Evolutionary conservation across 2,329 filamentous ascomycete genomes (phyloP), one percentile per base, ranked within the genome.

Genomic region (Beauveria asiatica): DNA sequence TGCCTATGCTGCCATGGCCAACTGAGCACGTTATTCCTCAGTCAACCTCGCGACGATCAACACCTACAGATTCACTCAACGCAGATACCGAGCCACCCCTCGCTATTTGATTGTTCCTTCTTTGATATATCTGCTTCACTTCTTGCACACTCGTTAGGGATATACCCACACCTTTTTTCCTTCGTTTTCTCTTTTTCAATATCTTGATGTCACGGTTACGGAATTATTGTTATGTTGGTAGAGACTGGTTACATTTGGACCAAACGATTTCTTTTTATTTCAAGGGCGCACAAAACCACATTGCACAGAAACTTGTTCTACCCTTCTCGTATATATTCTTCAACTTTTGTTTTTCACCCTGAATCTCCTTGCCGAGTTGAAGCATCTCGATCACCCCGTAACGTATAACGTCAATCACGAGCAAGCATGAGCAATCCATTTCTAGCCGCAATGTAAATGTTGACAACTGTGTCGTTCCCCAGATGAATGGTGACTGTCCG

Each of bases 1-100:
- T 65, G 75, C 75, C 60, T 84, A 80, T 65, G 81, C 80, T 65
- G 75, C 74, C 39, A 63, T 70, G 9, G 48, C 39, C 54, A 62
- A 67, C 23, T 60, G 57, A 61, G 54, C 55, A 49, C 37, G n/a
- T 44, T 49, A n/a, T 55, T 59, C 41, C 30, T n/a, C 57, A 59
- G 16, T 55, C 50, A 48, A 45, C 37, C 45, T 70, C 69, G 59
- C 57, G 58, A 33, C 33, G 51, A 21, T 59, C 51, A 53, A 64
- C 45, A 27, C 42, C 39, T 41, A 16, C 19, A 42, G 33, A 54
- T 51, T 48, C 44, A 50, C 51, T 25, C 50, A 60, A 54, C 59
- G 33, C 51, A 56, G 27, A 37, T 56, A 51, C 27, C 51, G 59
- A 56, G 37, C 30, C 25, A 8, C 27, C 41, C 11, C 46, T 56